Percentiles rank a stretch among this genome's conserved stretches.
These are phyloP conservation scores for Lycium ferocissimum DNA, from an alignment of 257 asterid genomes.

Conservation along the genomic window DNA sequence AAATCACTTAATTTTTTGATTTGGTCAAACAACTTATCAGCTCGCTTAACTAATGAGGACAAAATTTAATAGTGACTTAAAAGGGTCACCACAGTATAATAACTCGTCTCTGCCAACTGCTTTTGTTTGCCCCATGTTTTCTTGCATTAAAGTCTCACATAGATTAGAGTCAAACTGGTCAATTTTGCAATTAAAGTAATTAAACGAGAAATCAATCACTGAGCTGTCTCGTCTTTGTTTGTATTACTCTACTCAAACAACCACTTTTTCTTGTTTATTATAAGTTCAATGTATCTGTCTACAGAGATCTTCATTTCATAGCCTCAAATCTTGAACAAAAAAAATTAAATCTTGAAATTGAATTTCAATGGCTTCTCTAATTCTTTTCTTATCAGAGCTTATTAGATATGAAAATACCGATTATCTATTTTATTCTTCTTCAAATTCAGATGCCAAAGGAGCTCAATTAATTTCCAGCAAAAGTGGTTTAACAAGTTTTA, in stretches of 20 bases:
- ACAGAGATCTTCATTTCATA: neutral
- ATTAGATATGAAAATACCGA: neutral
- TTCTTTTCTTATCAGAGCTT: conserved; percentile 23
- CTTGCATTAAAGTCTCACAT: neutral
- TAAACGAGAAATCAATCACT: neutral
- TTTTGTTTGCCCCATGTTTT: neutral
- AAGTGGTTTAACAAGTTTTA: neutral
- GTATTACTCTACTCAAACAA: neutral
- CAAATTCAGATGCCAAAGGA: neutral
- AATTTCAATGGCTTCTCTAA: conserved; percentile 15
- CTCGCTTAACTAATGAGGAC: too few relatives aligned
- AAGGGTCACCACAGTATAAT: too few relatives aligned
- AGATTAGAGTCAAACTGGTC: neutral
- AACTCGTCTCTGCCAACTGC: neutral
- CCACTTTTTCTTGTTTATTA: neutral
- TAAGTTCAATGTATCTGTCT: neutral
- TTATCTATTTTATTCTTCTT: neutral
- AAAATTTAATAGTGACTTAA: too few relatives aligned
- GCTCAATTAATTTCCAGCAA: neutral
- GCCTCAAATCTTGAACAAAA: neutral
- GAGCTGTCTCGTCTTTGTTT: neutral
- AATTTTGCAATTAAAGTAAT: neutral
- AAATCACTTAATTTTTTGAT: too few relatives aligned
- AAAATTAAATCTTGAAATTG: too few relatives aligned
- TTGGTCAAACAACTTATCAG: too few relatives aligned